Base-by-base conservation (phyloP, 2,329 filamentous ascomycete species). In the Pseudocercospora vitis region DNA sequence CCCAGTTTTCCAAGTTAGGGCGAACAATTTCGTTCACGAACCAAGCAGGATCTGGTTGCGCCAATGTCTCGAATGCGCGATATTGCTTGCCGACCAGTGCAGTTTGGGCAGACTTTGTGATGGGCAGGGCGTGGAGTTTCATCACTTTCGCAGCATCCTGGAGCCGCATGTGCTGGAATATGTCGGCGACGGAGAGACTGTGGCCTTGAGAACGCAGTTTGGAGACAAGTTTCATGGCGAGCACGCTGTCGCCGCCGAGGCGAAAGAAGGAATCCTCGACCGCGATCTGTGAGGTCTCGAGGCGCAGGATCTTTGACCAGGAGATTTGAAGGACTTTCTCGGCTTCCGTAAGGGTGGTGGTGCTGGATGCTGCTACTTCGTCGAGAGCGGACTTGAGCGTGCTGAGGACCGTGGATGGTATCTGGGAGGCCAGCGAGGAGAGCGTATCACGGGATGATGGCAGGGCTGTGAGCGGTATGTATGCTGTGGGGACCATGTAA, bases 171-270 rank as follows among this genome's bases (percentile, higher is more conserved):
- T 76, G 67, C 2, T 58, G 51, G 63, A 79, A 78, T 18, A 76
- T 70, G 39, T 75, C 70, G 3, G 71, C 68, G 2, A 79, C 76
- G 0, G 69, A 71, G 1, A 78, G 56, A 11, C 62, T 63, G 6
- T 73, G 56, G 3, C 71, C 71, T 31, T 69, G 61, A 1, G 62
- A 48, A 6, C 73, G 69, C 18, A 70, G 70, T 11, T 67, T 68
- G 4, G 73, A 71, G 0, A 74, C 73, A 1, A 78, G 66, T 32
- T 68, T 68, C 73, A 78, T 78, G 0, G 76, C 76, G 2, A 68
- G 60, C 4, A 78, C 69, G 0, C 75, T 77, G 48, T 78, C 74
- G 14, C 76, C 76, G 11, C 76, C 76, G 1, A 78, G 63, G 12
- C 69, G 67, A 45, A 78, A 75, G 64, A 78, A 78, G 49, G 68